Base-by-base conservation (phyloP, 2,329 filamentous ascomycete species). In the Catunica adiposa region DNA sequence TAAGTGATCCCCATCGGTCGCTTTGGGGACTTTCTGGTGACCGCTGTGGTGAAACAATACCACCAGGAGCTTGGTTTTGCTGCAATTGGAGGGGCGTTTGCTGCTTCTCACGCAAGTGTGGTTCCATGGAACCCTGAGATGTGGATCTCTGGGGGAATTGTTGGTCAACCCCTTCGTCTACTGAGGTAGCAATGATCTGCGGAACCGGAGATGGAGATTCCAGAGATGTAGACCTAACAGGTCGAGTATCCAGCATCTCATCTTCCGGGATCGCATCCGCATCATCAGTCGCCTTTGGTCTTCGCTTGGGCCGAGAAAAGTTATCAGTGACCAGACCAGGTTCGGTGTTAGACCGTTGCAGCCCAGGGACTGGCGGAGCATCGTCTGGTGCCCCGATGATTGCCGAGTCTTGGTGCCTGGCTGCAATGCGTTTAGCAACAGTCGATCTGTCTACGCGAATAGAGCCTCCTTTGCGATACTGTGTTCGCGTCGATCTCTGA, bases 401-500 rank as follows among this genome's bases (percentile, higher is more conserved):
- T 5, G 40, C 26, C 14, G 40, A 37, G 34, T 57, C 55, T 25
- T 54, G 52, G n/a, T 57, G 55, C 40, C 56, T 56, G 15, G 58
- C 48, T 17, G 73, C 72, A 53, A 80, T 73, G 40, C 90, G 79
- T 67, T 86, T 87, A 1, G 86, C 84, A 61, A 88, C 84, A 0
- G 84, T 80, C 2, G 80, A 73, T 55, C 85, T 78, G 59, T 92
- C 85, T 23, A 86, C 84, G 53, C 85, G 83, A 60, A 95, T 68
- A 70, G 89, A 96, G 34, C 89, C 89, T 57, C 86, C 76, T 62
- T 81, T 87, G 63, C 89, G 76, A 67, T 97, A 97, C 25, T 86
- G 90, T 3, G 92, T 98, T 55, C 87, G 79, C 20, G 89, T 98
- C 11, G 92, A 96, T 59, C 92, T 80, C 62, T 92, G 84, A 51